phyloP scores from a whole-genome alignment of 2,329 filamentous ascomycete genomes.

The Arthroderma sp. region DNA sequence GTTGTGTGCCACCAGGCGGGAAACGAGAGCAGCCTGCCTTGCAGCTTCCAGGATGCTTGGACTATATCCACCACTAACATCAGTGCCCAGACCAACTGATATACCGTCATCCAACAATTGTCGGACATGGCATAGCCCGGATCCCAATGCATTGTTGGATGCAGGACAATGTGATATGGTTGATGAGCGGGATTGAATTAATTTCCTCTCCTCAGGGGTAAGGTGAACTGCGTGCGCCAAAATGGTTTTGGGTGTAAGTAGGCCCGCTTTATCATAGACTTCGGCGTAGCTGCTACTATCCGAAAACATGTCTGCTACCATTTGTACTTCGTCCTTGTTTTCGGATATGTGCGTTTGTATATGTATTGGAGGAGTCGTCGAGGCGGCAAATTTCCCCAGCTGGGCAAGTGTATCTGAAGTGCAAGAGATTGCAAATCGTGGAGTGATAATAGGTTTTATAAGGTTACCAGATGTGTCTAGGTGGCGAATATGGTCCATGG shows the following conservation, averaged over 20 bases:
- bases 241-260: constrained; percentile 62
- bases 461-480: constrained; percentile 53
- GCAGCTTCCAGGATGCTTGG: constrained; percentile 71
- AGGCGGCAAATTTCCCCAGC: constrained; percentile 51
- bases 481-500: constrained; percentile 49
- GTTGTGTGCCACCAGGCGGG: constrained; percentile 52
- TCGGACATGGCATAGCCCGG: constrained; percentile 63
- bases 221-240: constrained; percentile 79
- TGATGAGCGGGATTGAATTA: constrained; percentile 48
- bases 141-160: constrained; percentile 70
- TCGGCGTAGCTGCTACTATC: constrained; percentile 50
- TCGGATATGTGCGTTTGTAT: constrained; percentile 87
- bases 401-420: constrained; percentile 41
- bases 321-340: constrained; percentile 57
- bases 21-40: constrained; percentile 66
- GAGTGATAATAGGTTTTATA: constrained; percentile 68
- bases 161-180: constrained; percentile 79
- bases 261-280: constrained; percentile 61
- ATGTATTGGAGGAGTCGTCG: constrained; percentile 44
- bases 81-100: constrained; percentile 74
- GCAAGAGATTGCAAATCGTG: constrained; percentile 47
- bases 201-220: constrained; percentile 47
- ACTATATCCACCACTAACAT: constrained; percentile 79
- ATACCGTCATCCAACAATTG: constrained; percentile 61
- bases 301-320: constrained; percentile 61